phyloP scores from a whole-genome alignment of 371 early-diverging fungal genomes.

The Chytridiales sp. region DNA sequence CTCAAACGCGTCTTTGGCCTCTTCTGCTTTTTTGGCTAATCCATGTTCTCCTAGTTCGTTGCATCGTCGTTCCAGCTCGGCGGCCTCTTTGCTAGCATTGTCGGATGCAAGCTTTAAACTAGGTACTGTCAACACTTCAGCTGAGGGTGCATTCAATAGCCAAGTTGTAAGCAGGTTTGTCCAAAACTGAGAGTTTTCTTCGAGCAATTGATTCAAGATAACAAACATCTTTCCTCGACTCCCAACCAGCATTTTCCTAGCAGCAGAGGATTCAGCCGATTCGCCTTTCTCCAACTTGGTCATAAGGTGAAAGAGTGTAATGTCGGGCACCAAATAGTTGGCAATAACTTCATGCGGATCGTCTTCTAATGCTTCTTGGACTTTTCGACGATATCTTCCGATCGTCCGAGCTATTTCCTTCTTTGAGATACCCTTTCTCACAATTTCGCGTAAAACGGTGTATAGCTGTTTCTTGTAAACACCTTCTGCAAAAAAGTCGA shows the following conservation, averaged over 20 bases:
- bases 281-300: slow-evolving; percentile 17
- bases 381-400: slow-evolving; percentile 45
- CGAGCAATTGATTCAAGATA: slow-evolving; percentile 52
- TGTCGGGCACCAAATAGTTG: slow-evolving; percentile 53
- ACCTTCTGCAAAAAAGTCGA: slow-evolving; percentile 37
- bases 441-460: slow-evolving; percentile 8
- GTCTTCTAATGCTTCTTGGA: slow-evolving; percentile 59
- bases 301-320: slow-evolving; percentile 54
- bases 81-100: slow-evolving; percentile 37
- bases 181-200: slow-evolving; percentile 61
- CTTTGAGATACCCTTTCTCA: slow-evolving; percentile 2
- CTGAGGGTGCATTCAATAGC: slow-evolving; percentile 55
- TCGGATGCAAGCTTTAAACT: slow-evolving; percentile 49
- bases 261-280: not conserved
- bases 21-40: slow-evolving; percentile 42
- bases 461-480: slow-evolving; percentile 40
- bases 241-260: too few relatives aligned
- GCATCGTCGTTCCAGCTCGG: slow-evolving; percentile 37
- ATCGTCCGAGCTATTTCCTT: slow-evolving; percentile 28
- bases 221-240: slow-evolving; percentile 48
- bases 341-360: slow-evolving; percentile 62
- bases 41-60: slow-evolving; percentile 53
- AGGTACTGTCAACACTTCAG: slow-evolving; percentile 64
- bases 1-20: slow-evolving; percentile 55
- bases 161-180: slow-evolving; percentile 52